A percentile compares a stretch with the other conserved stretches of the same genome.
Evolutionary conservation across 495 filamentous ascomycete species (phyloP).

Genomic region (Aspergillus asperescens): DNA sequence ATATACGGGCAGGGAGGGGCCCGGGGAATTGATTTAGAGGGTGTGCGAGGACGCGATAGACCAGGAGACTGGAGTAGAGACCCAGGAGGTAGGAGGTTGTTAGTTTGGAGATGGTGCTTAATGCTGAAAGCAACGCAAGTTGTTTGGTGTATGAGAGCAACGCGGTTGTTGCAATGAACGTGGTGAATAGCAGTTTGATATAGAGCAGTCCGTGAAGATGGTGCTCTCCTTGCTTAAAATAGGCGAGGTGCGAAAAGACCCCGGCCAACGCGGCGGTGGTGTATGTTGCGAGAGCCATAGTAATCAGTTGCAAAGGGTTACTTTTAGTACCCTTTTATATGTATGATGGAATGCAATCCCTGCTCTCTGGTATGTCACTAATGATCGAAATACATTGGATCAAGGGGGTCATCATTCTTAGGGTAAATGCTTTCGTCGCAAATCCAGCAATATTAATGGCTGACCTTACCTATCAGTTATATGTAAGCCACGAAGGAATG

Average conservation of each 20-base stretch:
- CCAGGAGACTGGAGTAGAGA: background rate
- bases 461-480: too few species aligned
- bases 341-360: background rate
- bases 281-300: background rate
- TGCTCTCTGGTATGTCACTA: too few species aligned
- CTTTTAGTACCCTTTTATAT: too few species aligned
- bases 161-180: background rate
- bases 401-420: too few species aligned
- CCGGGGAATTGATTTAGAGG: slow-evolving; percentile 5
- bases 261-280: background rate
- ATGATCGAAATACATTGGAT: too few species aligned
- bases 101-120: background rate
- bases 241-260: background rate
- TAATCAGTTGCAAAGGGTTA: too few species aligned
- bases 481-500: too few species aligned
- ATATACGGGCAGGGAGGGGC: slow-evolving; percentile 1
- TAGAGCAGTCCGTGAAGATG: background rate
- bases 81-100: slow-evolving; percentile 1
- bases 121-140: background rate
- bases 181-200: background rate
- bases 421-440: too few species aligned
- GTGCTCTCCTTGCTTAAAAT: background rate
- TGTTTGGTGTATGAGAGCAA: background rate
- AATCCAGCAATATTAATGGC: too few species aligned
- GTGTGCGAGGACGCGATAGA: slow-evolving; percentile 1